phyloP scores from a whole-genome alignment of 2,329 filamentous ascomycete species.

The Aspergillus felis region DNA sequence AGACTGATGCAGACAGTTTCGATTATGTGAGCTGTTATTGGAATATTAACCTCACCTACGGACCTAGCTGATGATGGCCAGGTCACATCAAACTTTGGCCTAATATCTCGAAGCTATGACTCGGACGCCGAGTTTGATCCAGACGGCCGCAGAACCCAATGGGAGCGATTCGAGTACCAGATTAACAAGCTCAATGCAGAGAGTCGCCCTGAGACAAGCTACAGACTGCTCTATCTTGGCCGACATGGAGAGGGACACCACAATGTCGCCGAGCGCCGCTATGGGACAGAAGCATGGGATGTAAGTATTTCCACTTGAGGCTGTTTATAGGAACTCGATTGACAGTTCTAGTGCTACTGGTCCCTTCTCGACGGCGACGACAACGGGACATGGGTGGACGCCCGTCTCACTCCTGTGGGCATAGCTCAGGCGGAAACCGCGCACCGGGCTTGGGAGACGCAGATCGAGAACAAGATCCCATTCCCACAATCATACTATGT shows the following conservation, averaged over 20 bases:
- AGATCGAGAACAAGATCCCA: conserved; percentile 48
- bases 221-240: conserved; percentile 56
- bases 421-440: conserved; percentile 47
- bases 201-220: conserved; percentile 37
- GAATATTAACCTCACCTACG: neutral
- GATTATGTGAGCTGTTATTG: conserved; percentile 42
- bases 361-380: conserved; percentile 55
- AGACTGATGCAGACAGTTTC: conserved; percentile 45
- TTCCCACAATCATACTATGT: conserved; percentile 55
- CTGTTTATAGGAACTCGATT: neutral
- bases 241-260: conserved; percentile 60
- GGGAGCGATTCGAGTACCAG: conserved; percentile 51
- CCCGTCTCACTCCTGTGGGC: conserved; percentile 53
- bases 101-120: conserved; percentile 45
- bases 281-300: conserved; percentile 59
- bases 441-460: conserved; percentile 46
- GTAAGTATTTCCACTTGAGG: conserved; percentile 32
- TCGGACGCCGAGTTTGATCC: conserved; percentile 32
- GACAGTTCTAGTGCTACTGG: conserved; percentile 51
- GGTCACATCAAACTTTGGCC: conserved; percentile 46
- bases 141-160: conserved; percentile 46
- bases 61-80: conserved; percentile 13
- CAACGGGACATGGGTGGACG: conserved; percentile 55
- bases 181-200: conserved; percentile 45
- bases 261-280: conserved; percentile 57